phyloP scores from a whole-genome alignment of 768 basidiomycete genomes.

The Termitomyces sp. region DNA sequence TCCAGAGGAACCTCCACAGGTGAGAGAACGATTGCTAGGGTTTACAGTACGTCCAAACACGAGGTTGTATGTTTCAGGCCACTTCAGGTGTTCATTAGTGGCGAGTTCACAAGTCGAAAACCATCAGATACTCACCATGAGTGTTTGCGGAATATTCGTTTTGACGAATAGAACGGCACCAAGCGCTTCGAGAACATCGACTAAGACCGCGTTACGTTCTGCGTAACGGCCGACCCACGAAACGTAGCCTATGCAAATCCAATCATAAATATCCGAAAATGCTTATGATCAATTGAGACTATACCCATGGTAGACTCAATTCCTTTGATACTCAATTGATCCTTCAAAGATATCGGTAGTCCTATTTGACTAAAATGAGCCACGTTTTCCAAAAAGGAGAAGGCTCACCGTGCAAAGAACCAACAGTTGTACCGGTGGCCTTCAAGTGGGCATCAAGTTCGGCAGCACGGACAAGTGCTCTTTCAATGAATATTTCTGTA shows the following conservation, averaged over 20 bases:
- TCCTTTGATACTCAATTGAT: conserved; percentile 67
- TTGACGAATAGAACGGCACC: conserved; percentile 73
- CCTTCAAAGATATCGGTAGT: conserved; percentile 72
- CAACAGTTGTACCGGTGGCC: conserved; percentile 60
- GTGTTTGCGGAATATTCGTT: conserved; percentile 73
- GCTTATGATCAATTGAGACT: background rate
- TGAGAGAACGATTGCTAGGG: conserved; percentile 69
- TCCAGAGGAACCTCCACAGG: conserved; percentile 78
- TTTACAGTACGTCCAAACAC: conserved; percentile 79
- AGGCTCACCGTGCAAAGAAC: conserved; percentile 62
- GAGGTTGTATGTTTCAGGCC: conserved; percentile 74
- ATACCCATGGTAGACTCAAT: conserved; percentile 67
- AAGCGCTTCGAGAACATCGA: conserved; percentile 58
- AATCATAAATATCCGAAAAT: background rate
- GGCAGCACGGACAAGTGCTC: conserved; percentile 59
- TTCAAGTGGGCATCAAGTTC: conserved; percentile 63
- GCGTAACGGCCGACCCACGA: conserved; percentile 67
- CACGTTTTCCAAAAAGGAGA: background rate
- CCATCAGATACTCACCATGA: conserved; percentile 49
- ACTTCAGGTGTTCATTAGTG: conserved; percentile 34
- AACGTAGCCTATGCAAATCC: conserved; percentile 51
- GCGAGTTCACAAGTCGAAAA: no score
- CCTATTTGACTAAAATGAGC: conserved; percentile 19
- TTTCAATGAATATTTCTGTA: conserved; percentile 80
- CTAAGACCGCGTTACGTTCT: conserved; percentile 56